Percentiles rank a stretch among this genome's conserved stretches.
phyloP scores from a whole-genome alignment of 208 protist species.

The Leishmania major region DNA sequence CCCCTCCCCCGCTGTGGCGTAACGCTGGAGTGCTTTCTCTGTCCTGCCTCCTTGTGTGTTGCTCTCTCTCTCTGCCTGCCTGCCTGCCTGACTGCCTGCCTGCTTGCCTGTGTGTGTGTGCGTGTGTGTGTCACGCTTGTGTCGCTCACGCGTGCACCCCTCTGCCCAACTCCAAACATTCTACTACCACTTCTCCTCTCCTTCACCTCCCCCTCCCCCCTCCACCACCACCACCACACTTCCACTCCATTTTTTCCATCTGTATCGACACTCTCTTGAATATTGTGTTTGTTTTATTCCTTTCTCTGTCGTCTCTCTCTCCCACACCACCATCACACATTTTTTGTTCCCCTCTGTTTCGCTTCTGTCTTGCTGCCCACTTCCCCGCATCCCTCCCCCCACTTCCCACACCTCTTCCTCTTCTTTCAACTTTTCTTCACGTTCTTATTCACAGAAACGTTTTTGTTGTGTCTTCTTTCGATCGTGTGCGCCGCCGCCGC shows the following conservation, averaged over 20 bases:
- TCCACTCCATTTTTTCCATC: not conserved
- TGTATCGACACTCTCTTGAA: not conserved
- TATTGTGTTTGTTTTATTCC: not conserved
- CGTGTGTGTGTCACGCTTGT: not conserved
- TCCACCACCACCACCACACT: not conserved
- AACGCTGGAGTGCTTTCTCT: too few species aligned
- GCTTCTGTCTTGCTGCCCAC: not conserved
- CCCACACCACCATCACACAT: not conserved
- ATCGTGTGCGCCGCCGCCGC: not conserved
- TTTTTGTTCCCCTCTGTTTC: not conserved
- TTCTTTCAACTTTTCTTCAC: not conserved
- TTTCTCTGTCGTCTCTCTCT: not conserved
- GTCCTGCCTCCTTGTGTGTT: not conserved
- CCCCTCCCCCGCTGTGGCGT: too few species aligned
- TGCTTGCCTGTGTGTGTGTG: not conserved
- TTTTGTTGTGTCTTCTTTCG: not conserved
- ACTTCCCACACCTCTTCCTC: too few species aligned
- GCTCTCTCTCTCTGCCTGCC: not conserved
- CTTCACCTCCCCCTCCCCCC: too few species aligned
- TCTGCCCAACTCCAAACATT: not conserved
- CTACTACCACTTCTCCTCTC: not conserved
- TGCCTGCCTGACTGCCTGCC: not conserved
- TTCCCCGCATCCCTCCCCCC: too few species aligned
- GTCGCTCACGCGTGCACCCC: not conserved
- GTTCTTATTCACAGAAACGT: conserved; percentile 1